Percentiles rank a stretch among this genome's conserved stretches.
Conservation (phyloP, 257 asterid species). For the Petunia secreta region DNA sequence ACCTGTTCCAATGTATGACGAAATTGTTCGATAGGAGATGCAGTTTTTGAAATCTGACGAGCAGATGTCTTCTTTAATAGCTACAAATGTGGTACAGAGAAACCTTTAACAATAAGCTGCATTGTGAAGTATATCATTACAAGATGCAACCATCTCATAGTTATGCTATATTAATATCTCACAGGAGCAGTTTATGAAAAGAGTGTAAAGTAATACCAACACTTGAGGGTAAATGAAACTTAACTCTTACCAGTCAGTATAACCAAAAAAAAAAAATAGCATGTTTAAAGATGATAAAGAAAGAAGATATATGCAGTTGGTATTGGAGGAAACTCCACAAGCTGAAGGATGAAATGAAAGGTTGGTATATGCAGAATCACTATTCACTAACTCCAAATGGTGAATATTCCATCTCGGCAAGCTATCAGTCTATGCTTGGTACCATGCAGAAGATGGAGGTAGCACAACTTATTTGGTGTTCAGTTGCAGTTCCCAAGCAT, state of each 20-base stretch:
- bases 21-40: slow-evolving; percentile 72
- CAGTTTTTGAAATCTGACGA: slow-evolving; percentile 55
- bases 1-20: slow-evolving; percentile 73
- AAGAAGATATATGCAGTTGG: too few species aligned
- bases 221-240: slow-evolving; percentile 1
- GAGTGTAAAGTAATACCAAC: not conserved
- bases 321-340: too few species aligned
- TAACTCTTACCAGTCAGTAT: slow-evolving; percentile 14
- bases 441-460: too few species aligned
- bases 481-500: too few species aligned
- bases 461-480: too few species aligned
- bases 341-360: too few species aligned
- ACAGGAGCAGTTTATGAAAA: not conserved
- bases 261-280: not conserved
- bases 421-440: too few species aligned
- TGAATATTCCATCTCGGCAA: too few species aligned
- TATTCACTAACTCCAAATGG: too few species aligned
- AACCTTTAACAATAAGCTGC: slow-evolving; percentile 70
- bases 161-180: slow-evolving; percentile 2
- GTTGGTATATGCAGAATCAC: too few species aligned
- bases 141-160: slow-evolving; percentile 39
- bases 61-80: slow-evolving; percentile 76
- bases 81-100: slow-evolving; percentile 71
- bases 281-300: not conserved
- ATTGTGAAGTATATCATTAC: slow-evolving; percentile 51